Evolutionary conservation across 2,329 filamentous ascomycete genomes (phyloP).

Genomic region (Aspergillus tamarii): DNA sequence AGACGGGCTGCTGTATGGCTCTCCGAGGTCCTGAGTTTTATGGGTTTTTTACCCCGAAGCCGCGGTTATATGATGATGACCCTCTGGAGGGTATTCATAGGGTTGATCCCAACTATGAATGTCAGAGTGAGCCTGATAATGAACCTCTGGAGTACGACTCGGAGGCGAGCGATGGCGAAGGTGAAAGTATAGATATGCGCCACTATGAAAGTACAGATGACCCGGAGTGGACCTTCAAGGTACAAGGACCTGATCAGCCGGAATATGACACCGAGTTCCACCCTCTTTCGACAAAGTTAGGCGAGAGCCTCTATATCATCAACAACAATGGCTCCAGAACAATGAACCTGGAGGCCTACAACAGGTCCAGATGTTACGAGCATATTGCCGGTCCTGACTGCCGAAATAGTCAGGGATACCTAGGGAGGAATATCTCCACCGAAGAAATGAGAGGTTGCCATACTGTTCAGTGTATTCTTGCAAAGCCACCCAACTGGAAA

Average conservation of each 20-base stretch:
- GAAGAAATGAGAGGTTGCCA: not conserved
- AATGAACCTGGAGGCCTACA: not conserved
- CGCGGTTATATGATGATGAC: not conserved
- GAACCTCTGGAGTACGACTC: not conserved
- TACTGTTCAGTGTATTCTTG: not conserved
- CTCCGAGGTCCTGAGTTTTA: not conserved
- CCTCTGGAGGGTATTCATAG: fast-evolving
- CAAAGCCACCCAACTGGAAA: not conserved
- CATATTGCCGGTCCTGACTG: not conserved
- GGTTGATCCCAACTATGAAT: not conserved
- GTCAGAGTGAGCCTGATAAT: not conserved
- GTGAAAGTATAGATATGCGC: not conserved
- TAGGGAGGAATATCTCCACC: not conserved
- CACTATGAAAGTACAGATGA: not conserved
- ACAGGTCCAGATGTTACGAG: not conserved
- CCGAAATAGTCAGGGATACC: not conserved
- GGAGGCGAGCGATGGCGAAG: not conserved
- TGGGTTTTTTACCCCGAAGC: not conserved
- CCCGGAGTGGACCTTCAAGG: not conserved
- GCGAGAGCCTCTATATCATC: not conserved
- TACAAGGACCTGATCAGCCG: not conserved
- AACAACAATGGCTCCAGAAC: not conserved
- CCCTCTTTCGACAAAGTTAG: not conserved
- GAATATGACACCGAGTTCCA: not conserved
- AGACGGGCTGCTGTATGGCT: not conserved